phyloP scores from a whole-genome alignment of 192 early-diverging fungal species.

The Coemansia sp. region DNA sequence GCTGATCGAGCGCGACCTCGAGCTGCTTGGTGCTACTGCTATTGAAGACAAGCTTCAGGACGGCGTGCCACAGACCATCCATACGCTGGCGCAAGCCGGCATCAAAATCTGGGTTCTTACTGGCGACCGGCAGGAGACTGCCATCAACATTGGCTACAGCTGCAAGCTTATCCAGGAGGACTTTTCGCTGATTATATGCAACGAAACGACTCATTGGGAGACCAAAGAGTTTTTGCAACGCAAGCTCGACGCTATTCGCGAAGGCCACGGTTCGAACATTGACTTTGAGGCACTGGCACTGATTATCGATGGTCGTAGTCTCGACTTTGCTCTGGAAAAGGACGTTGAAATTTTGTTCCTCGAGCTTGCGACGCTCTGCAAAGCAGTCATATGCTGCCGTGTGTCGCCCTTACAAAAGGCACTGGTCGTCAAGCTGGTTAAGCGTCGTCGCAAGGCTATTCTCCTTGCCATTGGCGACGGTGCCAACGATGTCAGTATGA shows the following conservation, averaged over 20 bases:
- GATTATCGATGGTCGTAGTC: constrained; percentile 91
- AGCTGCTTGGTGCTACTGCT: constrained; percentile 93
- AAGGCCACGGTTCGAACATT: constrained; percentile 48
- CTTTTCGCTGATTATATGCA: constrained; percentile 92
- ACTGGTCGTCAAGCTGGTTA: constrained; percentile 96
- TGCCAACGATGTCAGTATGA: constrained; percentile 99
- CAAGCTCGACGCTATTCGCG: constrained; percentile 79
- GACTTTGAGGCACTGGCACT: constrained; percentile 76
- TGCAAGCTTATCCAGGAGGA: constrained; percentile 97
- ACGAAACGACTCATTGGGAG: constrained; percentile 86
- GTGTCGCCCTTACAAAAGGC: constrained; percentile 99
- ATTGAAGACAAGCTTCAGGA: constrained; percentile 99
- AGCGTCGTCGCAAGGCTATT: constrained; percentile 83
- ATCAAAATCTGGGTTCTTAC: constrained; percentile 99
- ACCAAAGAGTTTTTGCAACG: constrained; percentile 90
- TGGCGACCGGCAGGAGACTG: constrained; percentile 97
- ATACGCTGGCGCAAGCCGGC: constrained; percentile 89
- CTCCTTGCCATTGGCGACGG: constrained; percentile 97
- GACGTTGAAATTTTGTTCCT: constrained; percentile 77
- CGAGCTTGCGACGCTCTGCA: constrained; percentile 88
- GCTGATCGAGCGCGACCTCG: constrained; percentile 89
- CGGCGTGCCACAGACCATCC: constrained; percentile 97
- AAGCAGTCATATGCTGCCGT: constrained; percentile 96
- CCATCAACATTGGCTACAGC: constrained; percentile 97
- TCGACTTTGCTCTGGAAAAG: constrained; percentile 91